Evolutionary conservation across 768 basidiomycete species (phyloP).

Genomic region (Agaricus sinodeliciosus): DNA sequence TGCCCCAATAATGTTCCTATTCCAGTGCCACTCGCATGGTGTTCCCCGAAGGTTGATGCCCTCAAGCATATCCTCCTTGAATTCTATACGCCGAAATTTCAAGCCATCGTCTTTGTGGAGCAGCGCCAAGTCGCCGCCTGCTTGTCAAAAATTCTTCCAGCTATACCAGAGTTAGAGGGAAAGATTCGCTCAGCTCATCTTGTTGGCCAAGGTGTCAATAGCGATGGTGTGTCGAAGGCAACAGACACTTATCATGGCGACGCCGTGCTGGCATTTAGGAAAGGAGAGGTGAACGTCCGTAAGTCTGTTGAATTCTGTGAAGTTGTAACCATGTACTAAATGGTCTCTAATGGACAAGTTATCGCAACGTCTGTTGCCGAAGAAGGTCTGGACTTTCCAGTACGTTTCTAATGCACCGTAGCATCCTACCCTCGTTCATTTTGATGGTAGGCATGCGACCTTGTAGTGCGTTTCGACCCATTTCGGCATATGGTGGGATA

Average conservation of each 20-base stretch:
- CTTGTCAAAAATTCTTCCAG: slow-evolving; percentile 57
- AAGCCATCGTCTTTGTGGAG: slow-evolving; percentile 83
- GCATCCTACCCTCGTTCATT: not conserved
- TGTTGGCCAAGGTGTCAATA: slow-evolving; percentile 59
- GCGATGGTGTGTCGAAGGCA: slow-evolving; percentile 32
- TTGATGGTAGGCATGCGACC: slow-evolving; percentile 63
- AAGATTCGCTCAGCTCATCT: slow-evolving; percentile 58
- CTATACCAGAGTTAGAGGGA: slow-evolving; percentile 49
- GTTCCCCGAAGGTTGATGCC: slow-evolving; percentile 62
- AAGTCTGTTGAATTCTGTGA: slow-evolving; percentile 19
- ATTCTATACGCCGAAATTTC: slow-evolving; percentile 52
- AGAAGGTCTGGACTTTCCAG: slow-evolving; percentile 88
- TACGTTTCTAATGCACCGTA: slow-evolving; percentile 22
- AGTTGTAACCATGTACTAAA: not conserved
- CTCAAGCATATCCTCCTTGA: slow-evolving; percentile 57
- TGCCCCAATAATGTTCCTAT: slow-evolving; percentile 28
- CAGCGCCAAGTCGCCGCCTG: slow-evolving; percentile 75
- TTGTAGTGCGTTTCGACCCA: slow-evolving; percentile 81
- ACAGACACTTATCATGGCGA: slow-evolving; percentile 45
- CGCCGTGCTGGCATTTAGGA: slow-evolving; percentile 58
- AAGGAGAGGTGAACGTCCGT: slow-evolving; percentile 63
- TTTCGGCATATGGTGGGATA: slow-evolving; percentile 82
- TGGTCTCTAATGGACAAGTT: slow-evolving; percentile 30
- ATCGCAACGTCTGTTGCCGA: slow-evolving; percentile 86
- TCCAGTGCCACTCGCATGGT: slow-evolving; percentile 51